phyloP scores from a whole-genome alignment of 2,329 filamentous ascomycete species.

The Penicillium sp. region DNA sequence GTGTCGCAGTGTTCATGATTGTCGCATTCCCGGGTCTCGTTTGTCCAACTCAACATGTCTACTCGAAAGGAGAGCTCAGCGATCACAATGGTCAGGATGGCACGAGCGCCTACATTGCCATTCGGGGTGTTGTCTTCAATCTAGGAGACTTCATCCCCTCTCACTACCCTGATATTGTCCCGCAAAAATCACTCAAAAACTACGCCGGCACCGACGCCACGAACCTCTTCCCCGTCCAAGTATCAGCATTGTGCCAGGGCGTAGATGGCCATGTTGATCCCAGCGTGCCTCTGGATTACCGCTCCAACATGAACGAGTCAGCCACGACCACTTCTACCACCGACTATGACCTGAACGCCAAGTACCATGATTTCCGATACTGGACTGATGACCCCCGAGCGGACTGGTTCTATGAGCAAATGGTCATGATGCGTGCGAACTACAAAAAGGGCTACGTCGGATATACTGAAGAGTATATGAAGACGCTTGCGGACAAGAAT shows the following conservation, averaged over 20 bases:
- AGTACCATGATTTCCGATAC: conserved; percentile 91
- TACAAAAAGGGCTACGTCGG: conserved; percentile 88
- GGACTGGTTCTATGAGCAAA: conserved; percentile 92
- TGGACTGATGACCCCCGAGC: conserved; percentile 78
- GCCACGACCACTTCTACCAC: conserved; percentile 67
- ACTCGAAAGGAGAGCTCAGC: conserved; percentile 73
- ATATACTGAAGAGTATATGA: conserved; percentile 76
- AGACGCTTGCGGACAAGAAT: conserved; percentile 61
- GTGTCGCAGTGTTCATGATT: conserved; percentile 81
- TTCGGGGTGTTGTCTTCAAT: conserved; percentile 89
- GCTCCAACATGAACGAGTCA: conserved; percentile 68
- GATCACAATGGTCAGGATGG: conserved; percentile 71
- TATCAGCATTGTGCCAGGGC: conserved; percentile 86
- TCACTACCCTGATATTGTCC: conserved; percentile 75
- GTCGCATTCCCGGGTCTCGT: conserved; percentile 83
- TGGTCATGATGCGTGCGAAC: conserved; percentile 72
- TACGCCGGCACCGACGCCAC: conserved; percentile 91
- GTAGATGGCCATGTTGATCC: conserved; percentile 65
- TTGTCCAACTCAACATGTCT: conserved; percentile 90
- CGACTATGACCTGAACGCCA: conserved; percentile 68
- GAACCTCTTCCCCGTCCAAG: conserved; percentile 86
- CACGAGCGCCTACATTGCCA: conserved; percentile 69
- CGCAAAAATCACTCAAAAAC: conserved; percentile 65
- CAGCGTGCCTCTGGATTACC: conserved; percentile 82
- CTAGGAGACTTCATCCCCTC: conserved; percentile 69